A percentile compares a stretch with the other conserved stretches of the same genome.
Conservation (phyloP, 148 eudicot species). For the Rhododendron ovatum region DNA sequence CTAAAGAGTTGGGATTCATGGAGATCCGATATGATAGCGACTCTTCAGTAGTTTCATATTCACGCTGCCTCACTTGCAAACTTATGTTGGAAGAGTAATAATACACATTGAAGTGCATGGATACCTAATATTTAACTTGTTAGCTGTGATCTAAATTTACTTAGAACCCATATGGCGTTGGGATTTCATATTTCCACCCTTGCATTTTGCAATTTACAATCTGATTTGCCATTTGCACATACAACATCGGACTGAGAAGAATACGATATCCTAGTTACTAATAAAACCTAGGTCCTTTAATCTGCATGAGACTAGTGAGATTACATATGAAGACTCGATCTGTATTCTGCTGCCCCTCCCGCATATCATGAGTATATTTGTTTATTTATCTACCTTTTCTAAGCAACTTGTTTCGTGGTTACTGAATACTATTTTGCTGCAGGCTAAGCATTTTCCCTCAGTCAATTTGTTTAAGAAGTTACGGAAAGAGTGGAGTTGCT, state of each 20-base stretch:
- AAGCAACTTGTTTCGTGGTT: neutral
- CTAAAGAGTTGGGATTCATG: neutral
- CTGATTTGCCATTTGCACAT: neutral
- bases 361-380: neutral
- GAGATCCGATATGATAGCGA: neutral
- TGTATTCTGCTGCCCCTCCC: neutral
- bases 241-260: neutral
- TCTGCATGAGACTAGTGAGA: too few species aligned
- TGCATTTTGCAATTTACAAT: neutral
- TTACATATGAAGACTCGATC: too few species aligned
- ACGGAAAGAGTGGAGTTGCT: neutral
- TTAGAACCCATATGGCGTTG: neutral
- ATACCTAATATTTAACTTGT: neutral
- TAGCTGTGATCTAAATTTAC: neutral
- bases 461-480: neutral
- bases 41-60: neutral
- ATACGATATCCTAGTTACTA: too few species aligned
- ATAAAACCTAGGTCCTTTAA: too few species aligned
- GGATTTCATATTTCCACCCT: neutral
- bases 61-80: neutral
- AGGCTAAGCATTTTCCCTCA: neutral
- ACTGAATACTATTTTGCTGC: neutral
- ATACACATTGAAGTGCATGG: neutral
- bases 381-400: neutral
- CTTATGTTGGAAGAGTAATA: neutral